Conservation (phyloP, 148 eudicot genomes). For the Agrostemma githago region DNA sequence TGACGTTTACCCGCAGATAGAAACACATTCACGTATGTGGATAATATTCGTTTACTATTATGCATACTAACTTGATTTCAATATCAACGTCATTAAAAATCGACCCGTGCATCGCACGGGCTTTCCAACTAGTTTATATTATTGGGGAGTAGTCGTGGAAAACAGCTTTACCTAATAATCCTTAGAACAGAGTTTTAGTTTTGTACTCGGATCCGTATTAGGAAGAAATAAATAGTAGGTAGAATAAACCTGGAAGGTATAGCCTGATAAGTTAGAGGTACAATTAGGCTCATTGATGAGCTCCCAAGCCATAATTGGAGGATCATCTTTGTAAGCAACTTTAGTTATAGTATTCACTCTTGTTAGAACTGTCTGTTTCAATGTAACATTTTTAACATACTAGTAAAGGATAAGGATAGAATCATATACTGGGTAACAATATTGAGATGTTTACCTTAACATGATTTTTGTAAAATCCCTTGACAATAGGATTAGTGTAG, state of each 20-base stretch:
- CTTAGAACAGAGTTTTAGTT: too few species aligned
- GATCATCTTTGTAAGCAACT: conserved; percentile 61
- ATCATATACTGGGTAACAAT: background rate
- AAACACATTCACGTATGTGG: too few species aligned
- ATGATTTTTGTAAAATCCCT: conserved; percentile 58
- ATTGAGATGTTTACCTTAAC: conserved; percentile 36
- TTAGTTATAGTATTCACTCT: conserved; percentile 54
- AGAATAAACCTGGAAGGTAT: conserved; percentile 47
- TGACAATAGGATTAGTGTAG: conserved; percentile 49
- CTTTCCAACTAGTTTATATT: too few species aligned
- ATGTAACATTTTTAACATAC: background rate
- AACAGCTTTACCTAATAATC: too few species aligned
- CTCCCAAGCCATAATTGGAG: conserved; percentile 84
- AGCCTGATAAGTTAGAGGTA: conserved; percentile 51
- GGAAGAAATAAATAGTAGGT: conserved; percentile 29
- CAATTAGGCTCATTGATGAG: conserved; percentile 81
- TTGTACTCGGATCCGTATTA: too few species aligned
- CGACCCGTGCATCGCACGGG: too few species aligned
- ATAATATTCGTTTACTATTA: too few species aligned
- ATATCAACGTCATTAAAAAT: too few species aligned
- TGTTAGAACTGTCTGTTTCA: conserved; percentile 46
- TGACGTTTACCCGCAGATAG: too few species aligned
- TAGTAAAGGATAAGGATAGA: too few species aligned
- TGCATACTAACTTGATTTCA: too few species aligned
- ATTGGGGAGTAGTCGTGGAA: too few species aligned